phyloP scores from a whole-genome alignment of 1,139 yeast genomes.

The Pichia sp. region DNA sequence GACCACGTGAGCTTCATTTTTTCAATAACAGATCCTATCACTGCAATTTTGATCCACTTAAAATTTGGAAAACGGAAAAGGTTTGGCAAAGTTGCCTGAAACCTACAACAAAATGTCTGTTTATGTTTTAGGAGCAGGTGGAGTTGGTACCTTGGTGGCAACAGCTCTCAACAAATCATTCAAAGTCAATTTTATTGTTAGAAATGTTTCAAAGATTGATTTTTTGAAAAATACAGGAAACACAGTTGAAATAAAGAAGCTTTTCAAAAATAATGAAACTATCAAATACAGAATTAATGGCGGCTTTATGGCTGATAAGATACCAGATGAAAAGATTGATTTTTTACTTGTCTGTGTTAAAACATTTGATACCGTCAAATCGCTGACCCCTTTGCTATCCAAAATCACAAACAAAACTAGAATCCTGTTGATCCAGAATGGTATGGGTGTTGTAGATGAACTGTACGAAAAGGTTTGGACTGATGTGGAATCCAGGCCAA shows the following conservation, averaged over 20 bases:
- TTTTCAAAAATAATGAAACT: constrained; percentile 18
- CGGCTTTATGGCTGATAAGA: constrained; percentile 14
- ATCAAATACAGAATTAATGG: constrained; percentile 15
- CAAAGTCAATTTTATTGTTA: constrained; percentile 23
- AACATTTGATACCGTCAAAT: constrained; percentile 26
- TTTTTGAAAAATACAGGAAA: constrained; percentile 17
- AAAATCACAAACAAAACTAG: constrained; percentile 35
- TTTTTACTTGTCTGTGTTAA: constrained; percentile 28
- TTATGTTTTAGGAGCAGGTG: constrained; percentile 28
- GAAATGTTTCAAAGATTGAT: constrained; percentile 21
- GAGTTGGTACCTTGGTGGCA: constrained; percentile 26
- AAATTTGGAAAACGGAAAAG: no score
- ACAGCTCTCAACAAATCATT: constrained; percentile 17
- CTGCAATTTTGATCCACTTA: no score
- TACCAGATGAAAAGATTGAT: constrained; percentile 20
- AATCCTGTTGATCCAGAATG: constrained; percentile 68
- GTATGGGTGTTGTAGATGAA: constrained; percentile 55
- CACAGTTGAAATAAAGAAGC: constrained; percentile 19
- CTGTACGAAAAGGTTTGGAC: constrained; percentile 54
- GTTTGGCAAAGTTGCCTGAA: no score
- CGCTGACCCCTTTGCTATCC: constrained; percentile 21
- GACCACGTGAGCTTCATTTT: no score
- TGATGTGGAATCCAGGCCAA: constrained; percentile 38
- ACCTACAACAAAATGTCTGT: constrained; percentile 17
- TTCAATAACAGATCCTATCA: no score